Evolutionary conservation across 1,139 yeast species (phyloP), one percentile per base, ranked within the genome.

Genomic region (Yarrowia galli): DNA sequence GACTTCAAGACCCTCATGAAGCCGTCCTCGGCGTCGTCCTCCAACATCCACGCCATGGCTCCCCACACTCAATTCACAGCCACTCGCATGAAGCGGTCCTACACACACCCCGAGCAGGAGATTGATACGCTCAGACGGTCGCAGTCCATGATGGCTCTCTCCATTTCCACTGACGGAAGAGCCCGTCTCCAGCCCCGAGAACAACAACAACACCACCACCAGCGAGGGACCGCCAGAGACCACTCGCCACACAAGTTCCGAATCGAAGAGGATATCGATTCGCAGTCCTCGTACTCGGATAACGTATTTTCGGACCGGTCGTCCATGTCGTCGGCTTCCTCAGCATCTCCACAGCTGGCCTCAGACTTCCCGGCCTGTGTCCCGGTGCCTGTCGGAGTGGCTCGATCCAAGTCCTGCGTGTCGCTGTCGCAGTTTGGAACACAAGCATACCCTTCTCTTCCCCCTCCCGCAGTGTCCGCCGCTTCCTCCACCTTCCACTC

Each of bases 181-280:
- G 61, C 61, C 23, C 22, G 38, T 2, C 22, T 54, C 7, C 61
- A 54, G 23, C 61, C 61, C 43, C 35, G 28, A 16, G 43, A n/a
- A n/a, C n/a, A n/a, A n/a, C n/a, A n/a, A n/a, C n/a, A n/a, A n/a
- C n/a, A n/a, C n/a, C n/a, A n/a, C n/a, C n/a, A n/a, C n/a, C n/a
- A n/a, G n/a, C n/a, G n/a, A n/a, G n/a, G n/a, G n/a, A n/a, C 32
- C 1, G n/a, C 51, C n/a, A 20, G 61, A 40, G 61, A 54, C 43
- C 49, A 58, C 64, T 58, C 64, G 45, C 64, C 64, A 12, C 64
- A 43, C 49, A 58, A 58, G 51, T 32, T 25, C 22, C 49, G 64
- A 18, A 58, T 58, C 16, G 64, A 58, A 16, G 64, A 58, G 15
- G 64, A 58, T 16, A 1, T 43, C 13, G 64, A 58, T 10, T 51